These are phyloP conservation scores for Epipyxis sp. DNA, from an alignment of 108 stramenopile species.

Conservation along the genomic window DNA sequence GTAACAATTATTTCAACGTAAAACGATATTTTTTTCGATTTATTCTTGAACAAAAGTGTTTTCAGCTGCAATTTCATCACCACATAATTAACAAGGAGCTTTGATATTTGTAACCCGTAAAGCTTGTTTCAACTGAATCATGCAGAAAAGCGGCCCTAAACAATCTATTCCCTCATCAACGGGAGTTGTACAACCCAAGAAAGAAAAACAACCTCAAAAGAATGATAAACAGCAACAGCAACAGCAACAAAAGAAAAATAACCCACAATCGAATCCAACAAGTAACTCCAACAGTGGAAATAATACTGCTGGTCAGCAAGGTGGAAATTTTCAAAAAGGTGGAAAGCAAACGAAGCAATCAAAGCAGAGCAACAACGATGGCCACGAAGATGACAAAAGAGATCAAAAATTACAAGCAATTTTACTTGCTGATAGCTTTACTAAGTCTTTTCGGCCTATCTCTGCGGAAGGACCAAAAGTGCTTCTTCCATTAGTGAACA, in stretches of 20 bases:
- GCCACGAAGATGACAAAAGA: slow-evolving; percentile 21
- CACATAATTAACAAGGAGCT: too few relatives aligned
- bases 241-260: not conserved
- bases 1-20: too few relatives aligned
- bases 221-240: too few relatives aligned
- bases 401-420: slow-evolving; percentile 75
- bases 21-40: too few relatives aligned
- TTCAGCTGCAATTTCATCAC: too few relatives aligned
- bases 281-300: not conserved
- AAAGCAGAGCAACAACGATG: not conserved
- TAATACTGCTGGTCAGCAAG: not conserved
- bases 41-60: too few relatives aligned
- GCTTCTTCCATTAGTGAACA: slow-evolving; percentile 87
- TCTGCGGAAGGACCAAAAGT: slow-evolving; percentile 63
- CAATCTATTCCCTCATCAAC: too few relatives aligned
- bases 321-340: not conserved
- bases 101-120: too few relatives aligned
- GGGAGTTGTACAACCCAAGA: too few relatives aligned
- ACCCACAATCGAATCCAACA: not conserved
- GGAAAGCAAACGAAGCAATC: not conserved
- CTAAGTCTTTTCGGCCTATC: slow-evolving; percentile 72
- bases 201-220: too few relatives aligned
- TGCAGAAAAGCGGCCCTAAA: too few relatives aligned
- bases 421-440: slow-evolving; percentile 76
- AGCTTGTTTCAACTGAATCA: too few relatives aligned